Conservation (phyloP, 345 rosid genomes). For the Bruguiera gymnorhiza region DNA sequence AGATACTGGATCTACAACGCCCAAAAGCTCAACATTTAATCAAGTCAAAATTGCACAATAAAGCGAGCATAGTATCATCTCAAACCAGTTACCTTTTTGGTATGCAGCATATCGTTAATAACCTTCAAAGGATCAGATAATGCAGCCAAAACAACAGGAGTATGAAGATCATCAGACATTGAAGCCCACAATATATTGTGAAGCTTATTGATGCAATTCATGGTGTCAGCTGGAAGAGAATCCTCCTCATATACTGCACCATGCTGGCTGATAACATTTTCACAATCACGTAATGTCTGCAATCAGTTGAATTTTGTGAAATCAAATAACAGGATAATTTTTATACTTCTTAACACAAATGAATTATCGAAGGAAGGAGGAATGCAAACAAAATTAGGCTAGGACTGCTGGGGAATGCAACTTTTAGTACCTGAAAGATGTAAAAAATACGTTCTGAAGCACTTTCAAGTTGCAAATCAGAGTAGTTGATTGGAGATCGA, state of each 20-base stretch:
- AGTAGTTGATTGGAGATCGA: conserved; percentile 89
- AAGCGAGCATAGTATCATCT: not conserved
- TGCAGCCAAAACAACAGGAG: conserved; percentile 75
- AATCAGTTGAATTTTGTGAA: conserved; percentile 21
- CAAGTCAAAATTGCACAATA: too few species aligned
- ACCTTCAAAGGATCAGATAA: conserved; percentile 79
- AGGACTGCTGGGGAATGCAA: not conserved
- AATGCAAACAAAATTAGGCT: not conserved
- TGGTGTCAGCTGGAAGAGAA: conserved; percentile 47
- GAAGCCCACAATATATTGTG: conserved; percentile 53
- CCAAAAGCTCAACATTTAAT: too few species aligned
- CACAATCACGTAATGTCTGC: conserved; percentile 82
- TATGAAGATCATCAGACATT: conserved; percentile 93
- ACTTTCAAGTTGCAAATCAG: conserved; percentile 75
- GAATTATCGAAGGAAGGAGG: not conserved
- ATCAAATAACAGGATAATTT: conserved; percentile 4
- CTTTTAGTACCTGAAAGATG: conserved; percentile 68
- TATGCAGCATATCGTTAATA: conserved; percentile 78
- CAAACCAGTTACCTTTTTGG: conserved; percentile 60
- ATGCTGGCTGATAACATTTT: conserved; percentile 50
- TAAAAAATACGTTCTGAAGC: conserved; percentile 94
- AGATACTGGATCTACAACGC: too few species aligned
- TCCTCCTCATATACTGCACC: conserved; percentile 26
- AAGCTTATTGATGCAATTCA: conserved; percentile 45
- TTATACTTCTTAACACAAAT: too few species aligned